These are phyloP conservation scores for Davidsoniella australis DNA, from an alignment of 2,329 filamentous ascomycete genomes.

Conservation along the genomic window DNA sequence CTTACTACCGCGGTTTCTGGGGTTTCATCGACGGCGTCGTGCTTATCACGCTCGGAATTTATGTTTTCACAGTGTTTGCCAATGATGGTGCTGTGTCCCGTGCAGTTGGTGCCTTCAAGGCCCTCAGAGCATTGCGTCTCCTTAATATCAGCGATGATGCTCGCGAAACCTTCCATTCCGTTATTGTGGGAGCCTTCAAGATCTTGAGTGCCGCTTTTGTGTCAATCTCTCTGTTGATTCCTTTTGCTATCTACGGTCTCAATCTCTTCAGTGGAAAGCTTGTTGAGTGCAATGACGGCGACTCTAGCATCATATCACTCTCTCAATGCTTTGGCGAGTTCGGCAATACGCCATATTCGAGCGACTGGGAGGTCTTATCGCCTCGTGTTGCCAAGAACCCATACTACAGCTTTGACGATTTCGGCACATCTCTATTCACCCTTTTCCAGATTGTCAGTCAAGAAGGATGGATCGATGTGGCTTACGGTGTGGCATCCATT, in stretches of 20 bases:
- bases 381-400: slow-evolving; percentile 68
- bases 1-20: slow-evolving; percentile 92
- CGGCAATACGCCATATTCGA: slow-evolving; percentile 53
- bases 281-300: slow-evolving; percentile 51
- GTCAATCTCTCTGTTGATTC: slow-evolving; percentile 82
- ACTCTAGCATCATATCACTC: slow-evolving; percentile 36
- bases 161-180: slow-evolving; percentile 89
- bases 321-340: slow-evolving; percentile 75
- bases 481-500: slow-evolving; percentile 67
- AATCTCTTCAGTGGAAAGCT: slow-evolving; percentile 83
- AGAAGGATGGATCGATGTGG: slow-evolving; percentile 94
- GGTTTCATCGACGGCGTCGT: slow-evolving; percentile 89
- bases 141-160: slow-evolving; percentile 95
- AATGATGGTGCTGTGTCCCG: slow-evolving; percentile 74
- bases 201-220: slow-evolving; percentile 86
- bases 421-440: slow-evolving; percentile 83
- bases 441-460: slow-evolving; percentile 98
- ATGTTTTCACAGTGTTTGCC: slow-evolving; percentile 66
- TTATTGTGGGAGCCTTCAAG: slow-evolving; percentile 88
- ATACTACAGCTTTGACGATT: slow-evolving; percentile 87
- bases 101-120: slow-evolving; percentile 92
- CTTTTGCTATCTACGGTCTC: slow-evolving; percentile 88
- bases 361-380: slow-evolving; percentile 61
- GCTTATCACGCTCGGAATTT: slow-evolving; percentile 86
- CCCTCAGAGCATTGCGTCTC: slow-evolving; percentile 72